phyloP scores from a whole-genome alignment of 2,329 filamentous ascomycete genomes.

The Atkinsonella texensis region DNA sequence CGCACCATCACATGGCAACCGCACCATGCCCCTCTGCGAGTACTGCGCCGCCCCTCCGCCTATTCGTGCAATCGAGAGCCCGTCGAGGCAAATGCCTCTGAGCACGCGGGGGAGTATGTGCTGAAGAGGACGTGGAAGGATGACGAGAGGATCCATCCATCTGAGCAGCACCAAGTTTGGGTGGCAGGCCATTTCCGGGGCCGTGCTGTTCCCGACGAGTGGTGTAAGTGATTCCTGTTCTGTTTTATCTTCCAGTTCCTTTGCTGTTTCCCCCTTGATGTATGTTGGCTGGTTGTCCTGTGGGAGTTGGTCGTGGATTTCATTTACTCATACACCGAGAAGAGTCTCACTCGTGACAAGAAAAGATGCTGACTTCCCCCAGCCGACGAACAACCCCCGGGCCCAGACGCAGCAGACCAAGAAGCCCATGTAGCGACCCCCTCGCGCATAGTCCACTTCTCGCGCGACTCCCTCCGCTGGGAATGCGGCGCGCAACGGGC shows the following conservation, averaged over 20 bases:
- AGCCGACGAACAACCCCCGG: background rate
- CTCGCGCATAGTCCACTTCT: background rate
- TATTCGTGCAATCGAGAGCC: background rate
- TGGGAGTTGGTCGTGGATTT: too few species aligned
- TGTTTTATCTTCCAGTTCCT: background rate
- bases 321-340: too few species aligned
- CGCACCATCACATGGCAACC: too few species aligned
- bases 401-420: background rate
- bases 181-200: constrained; percentile 1
- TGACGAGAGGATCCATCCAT: background rate
- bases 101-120: background rate
- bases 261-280: background rate
- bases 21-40: background rate
- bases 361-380: background rate
- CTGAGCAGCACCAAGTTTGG: constrained; percentile 3
- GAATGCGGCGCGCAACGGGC: background rate
- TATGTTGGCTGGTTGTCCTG: background rate
- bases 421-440: background rate
- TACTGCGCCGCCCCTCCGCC: background rate
- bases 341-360: background rate
- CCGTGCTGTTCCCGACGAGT: background rate
- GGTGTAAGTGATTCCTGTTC: background rate
- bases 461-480: background rate
- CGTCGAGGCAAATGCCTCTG: background rate
- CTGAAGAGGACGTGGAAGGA: background rate